These are phyloP conservation scores for Medakamo hakoo DNA, from an alignment of 139 green algal genomes.

Conservation along the genomic window DNA sequence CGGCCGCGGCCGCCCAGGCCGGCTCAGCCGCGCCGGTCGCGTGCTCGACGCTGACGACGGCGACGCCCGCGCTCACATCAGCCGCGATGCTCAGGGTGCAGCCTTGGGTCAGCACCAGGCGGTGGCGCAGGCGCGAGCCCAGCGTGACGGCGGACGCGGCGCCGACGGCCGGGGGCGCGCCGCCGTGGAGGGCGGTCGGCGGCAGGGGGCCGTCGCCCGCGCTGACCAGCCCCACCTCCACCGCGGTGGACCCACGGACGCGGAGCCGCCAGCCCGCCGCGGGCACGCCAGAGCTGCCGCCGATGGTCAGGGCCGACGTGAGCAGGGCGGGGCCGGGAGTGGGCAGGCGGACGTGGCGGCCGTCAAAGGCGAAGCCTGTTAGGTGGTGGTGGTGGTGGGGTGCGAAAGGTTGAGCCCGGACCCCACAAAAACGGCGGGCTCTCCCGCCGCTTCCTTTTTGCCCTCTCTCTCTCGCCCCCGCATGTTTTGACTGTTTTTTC, in stretches of 20 bases:
- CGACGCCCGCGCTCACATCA: neutral
- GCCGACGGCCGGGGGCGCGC: too few species aligned
- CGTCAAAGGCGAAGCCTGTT: too few species aligned
- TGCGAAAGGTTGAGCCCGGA: too few species aligned
- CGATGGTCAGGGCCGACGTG: neutral
- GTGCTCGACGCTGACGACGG: neutral
- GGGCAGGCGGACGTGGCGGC: neutral
- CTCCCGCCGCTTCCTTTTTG: too few species aligned
- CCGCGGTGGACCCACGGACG: neutral
- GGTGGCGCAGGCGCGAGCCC: neutral
- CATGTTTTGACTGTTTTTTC: too few species aligned
- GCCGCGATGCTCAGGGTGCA: neutral
- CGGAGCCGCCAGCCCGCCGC: neutral
- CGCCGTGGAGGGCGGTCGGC: neutral
- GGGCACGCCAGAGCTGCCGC: neutral
- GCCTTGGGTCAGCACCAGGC: neutral
- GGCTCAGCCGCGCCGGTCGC: neutral
- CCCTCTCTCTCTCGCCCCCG: too few species aligned
- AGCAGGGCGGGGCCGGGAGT: neutral
- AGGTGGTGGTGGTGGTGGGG: too few species aligned
- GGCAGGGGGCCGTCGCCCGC: neutral
- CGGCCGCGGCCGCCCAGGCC: neutral
- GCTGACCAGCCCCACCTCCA: neutral
- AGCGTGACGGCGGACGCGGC: neutral
- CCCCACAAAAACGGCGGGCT: too few species aligned